A percentile compares a stretch with the other conserved stretches of the same genome.
Conservation (phyloP, 176 grass and related monocot species). For the Calamus simplicifolius region DNA sequence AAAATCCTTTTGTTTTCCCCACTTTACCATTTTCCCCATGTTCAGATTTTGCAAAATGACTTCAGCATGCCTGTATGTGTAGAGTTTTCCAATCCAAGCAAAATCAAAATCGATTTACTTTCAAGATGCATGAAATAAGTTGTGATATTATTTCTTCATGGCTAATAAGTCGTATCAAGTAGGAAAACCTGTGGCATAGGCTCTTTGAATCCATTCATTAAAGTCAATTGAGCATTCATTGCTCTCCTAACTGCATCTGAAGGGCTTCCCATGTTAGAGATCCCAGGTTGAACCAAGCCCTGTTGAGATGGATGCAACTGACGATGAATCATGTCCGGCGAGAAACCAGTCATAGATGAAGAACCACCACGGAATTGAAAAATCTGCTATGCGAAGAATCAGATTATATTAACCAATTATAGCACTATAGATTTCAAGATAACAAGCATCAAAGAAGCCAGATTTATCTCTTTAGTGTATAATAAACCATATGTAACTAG, state of each 20-base stretch:
- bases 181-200: constrained; percentile 9
- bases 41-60: no score
- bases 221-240: constrained; percentile 2
- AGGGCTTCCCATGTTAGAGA: background rate
- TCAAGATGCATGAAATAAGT: no score
- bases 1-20: no score
- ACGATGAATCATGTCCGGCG: constrained; percentile 8
- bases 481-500: background rate
- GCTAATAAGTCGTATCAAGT: background rate
- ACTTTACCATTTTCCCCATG: no score
- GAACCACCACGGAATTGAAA: constrained; percentile 3
- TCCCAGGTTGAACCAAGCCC: background rate
- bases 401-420: background rate
- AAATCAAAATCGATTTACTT: no score
- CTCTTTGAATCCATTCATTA: constrained; percentile 8
- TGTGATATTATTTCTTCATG: no score
- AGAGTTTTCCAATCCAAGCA: no score
- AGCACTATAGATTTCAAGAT: no score
- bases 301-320: constrained; percentile 14
- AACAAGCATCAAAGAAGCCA: background rate
- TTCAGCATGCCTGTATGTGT: no score
- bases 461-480: background rate
- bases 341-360: constrained; percentile 8
- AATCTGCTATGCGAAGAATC: background rate
- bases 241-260: constrained; percentile 8